Evolutionary conservation across 352 stramenopile species (phyloP), one percentile per base, ranked within the genome.

Genomic region (Pythium rishiriense): DNA sequence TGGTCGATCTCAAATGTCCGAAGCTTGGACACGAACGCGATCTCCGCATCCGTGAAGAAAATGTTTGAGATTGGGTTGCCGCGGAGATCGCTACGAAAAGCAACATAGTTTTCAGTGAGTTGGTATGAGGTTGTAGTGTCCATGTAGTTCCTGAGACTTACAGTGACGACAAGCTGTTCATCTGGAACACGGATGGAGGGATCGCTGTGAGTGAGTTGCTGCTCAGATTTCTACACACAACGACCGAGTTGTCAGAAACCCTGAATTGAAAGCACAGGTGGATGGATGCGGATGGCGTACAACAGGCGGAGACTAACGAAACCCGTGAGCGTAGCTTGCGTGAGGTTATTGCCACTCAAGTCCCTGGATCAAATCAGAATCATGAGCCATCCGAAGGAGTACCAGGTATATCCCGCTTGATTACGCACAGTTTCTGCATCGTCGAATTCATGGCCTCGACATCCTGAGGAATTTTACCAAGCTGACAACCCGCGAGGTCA

Each of bases 381-480:
- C 2, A 33, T 62, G 41, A 62, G 56, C 17, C 33, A 9, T 17
- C 33, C 33, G 33, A 39, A n/a, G n/a, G n/a, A n/a, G n/a, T 14
- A 10, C 17, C 33, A 39, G 10, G 17, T 10, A 14, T 14, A 10
- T 39, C 11, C 33, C 5, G 2, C 39, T 22, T 10, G 11, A 15
- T 46, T 9, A 61, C 66, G 28, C 50, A 73, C 66, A 73, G 59
- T 49, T 56, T 62, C 33, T 65, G 22, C 10, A 73, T 41, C 19
- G 46, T 58, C 11, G 33, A n/a, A 1, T 43, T 57, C 66, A 73
- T 73, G 14, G 47, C 26, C 6, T 19, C 22, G n/a, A 68, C 39
- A 22, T 73, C 66, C 3, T 4, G 12, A 5, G 66, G 66, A 4
- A 73, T 15, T 10, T 19, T 56, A 1, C 21, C 43, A 35, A 73